These are phyloP conservation scores for Fusarium sp. DNA, from an alignment of 2,329 filamentous ascomycete species.

Conservation along the genomic window DNA sequence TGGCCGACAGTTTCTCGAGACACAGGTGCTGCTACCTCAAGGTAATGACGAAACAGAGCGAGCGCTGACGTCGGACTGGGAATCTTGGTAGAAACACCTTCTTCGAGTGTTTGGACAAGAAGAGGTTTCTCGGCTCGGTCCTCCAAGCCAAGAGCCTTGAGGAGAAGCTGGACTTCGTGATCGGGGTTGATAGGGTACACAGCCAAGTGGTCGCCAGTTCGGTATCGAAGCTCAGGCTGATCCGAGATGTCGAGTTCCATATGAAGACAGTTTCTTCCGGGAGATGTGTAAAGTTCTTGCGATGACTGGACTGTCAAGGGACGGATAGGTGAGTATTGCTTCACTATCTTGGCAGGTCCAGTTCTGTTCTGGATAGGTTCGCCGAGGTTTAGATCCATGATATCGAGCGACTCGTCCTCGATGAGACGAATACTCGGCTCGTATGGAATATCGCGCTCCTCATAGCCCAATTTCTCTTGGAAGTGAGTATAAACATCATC, in stretches of 20 bases:
- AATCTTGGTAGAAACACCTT: constrained; percentile 41
- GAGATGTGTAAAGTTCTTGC: constrained; percentile 34
- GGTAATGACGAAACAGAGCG: constrained; percentile 57
- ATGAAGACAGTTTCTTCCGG: constrained; percentile 49
- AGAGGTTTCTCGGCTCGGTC: constrained; percentile 41
- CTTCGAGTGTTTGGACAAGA: constrained; percentile 40
- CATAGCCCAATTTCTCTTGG: constrained; percentile 32
- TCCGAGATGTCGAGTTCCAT: constrained; percentile 53
- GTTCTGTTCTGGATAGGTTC: constrained; percentile 39
- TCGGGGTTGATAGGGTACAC: constrained; percentile 56
- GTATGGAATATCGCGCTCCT: constrained; percentile 41
- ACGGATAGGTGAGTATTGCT: constrained; percentile 39
- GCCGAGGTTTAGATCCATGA: constrained; percentile 42
- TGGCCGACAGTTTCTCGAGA: constrained; percentile 55
- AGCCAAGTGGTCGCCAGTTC: constrained; percentile 56
- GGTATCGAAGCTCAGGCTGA: constrained; percentile 49
- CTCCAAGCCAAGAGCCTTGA: constrained; percentile 46
- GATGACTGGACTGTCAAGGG: constrained; percentile 31
- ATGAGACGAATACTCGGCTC: constrained; percentile 35
- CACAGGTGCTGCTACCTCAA: constrained; percentile 55
- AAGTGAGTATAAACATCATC: constrained; percentile 45
- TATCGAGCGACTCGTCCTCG: constrained; percentile 41
- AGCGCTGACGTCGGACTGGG: constrained; percentile 55
- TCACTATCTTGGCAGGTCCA: constrained; percentile 35
- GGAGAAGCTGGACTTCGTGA: constrained; percentile 49